Base-by-base conservation (phyloP, 1,284 basidiomycete genomes). In the Leccinum pallidistipes region DNA sequence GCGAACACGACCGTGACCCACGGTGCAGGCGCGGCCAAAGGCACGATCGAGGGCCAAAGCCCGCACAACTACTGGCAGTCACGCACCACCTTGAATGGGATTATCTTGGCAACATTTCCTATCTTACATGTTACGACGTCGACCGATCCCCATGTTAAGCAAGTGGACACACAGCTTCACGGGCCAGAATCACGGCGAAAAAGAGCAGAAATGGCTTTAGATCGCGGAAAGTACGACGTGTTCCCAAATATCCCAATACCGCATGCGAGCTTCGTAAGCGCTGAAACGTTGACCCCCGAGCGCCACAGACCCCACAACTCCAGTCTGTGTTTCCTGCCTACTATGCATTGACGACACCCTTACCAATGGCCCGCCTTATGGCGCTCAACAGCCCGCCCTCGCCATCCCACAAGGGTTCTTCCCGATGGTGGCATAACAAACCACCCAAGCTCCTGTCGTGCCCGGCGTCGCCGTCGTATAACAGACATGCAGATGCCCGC, bases 41-140 rank as follows among this genome's bases (percentile, higher is more conserved):
- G 71, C 73, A 58, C 71, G 71, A 54, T 71, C 74, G 32, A 69
- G 74, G 54, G 61, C 70, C 50, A 75, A 58, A 65, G 51, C 62
- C 43, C 71, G 70, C 38, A 38, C 54, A 55, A 34, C 32, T 10
- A 47, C 36, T 54, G 51, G 51, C 21, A 18, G 43, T 51, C 32
- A 50, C 32, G 31, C 55, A 16, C 6, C 29, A 27, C 40, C 59
- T 34, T 34, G 32, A 50, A 72, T 73, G 71, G 71, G 71, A 45
- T 60, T 68, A 45, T 60, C 69, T 34, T 34, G 32, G 32, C 31
- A 61, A 61, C 21, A 1, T 69, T 75, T 55, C 72, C 71, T 6
- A 55, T 64, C 56, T 38, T 24, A 55, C 34, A 34, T 5, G 32
- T 34, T 34, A 34, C 32, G 53, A 40, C 53, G 14, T 29, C 55